A percentile compares a stretch with the other conserved stretches of the same genome.
phyloP scores from a whole-genome alignment of 257 asterid species.

The Solanum arcanum region DNA sequence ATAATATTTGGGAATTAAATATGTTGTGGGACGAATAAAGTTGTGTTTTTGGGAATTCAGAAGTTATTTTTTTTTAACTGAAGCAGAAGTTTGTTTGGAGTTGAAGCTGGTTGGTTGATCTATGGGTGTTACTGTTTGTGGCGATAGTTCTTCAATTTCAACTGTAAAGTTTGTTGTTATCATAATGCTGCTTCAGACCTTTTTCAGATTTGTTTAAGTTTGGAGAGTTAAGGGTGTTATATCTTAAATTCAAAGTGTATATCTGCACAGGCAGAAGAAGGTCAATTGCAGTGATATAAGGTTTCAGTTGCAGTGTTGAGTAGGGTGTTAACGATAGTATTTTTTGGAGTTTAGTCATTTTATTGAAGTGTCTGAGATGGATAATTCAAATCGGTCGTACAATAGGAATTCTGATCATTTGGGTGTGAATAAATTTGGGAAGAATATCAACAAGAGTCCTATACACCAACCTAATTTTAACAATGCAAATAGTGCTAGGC shows the following conservation, averaged over 20 bases:
- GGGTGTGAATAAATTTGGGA: slow-evolving; percentile 80
- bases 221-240: not conserved
- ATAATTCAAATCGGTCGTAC: slow-evolving; percentile 42
- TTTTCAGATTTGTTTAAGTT: not conserved
- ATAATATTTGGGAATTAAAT: not conserved
- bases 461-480: slow-evolving; percentile 64
- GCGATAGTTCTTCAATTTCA: not conserved
- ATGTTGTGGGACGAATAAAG: not conserved
- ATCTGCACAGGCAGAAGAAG: not conserved
- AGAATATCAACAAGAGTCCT: slow-evolving; percentile 80
- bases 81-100: not conserved
- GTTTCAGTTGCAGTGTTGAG: not conserved
- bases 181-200: not conserved
- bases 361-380: slow-evolving; percentile 27
- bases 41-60: not conserved
- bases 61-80: not conserved
- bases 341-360: not conserved
- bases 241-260: not conserved
- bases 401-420: slow-evolving; percentile 48
- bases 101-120: not conserved
- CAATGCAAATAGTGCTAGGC: slow-evolving; percentile 21
- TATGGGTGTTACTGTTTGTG: not conserved
- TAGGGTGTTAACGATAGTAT: not conserved
- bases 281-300: not conserved
- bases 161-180: not conserved